phyloP scores from a whole-genome alignment of 2,329 filamentous ascomycete species.

The Ascochyta clinopodiicola region DNA sequence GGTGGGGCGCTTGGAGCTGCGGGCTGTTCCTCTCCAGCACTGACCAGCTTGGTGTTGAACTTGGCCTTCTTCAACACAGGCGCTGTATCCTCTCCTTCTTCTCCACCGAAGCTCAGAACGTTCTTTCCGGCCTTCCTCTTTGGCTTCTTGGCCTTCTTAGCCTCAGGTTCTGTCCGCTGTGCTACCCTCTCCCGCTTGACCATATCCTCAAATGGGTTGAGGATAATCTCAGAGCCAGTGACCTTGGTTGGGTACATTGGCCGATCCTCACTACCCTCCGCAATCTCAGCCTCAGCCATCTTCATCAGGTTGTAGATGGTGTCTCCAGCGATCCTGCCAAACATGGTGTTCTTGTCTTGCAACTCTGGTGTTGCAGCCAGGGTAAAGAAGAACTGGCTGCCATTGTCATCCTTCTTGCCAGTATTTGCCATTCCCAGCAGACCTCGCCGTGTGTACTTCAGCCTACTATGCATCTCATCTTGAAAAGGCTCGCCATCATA shows the following conservation, averaged over 20 bases:
- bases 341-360: slow-evolving; percentile 88
- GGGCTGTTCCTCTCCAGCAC: slow-evolving; percentile 45
- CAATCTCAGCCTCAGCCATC: slow-evolving; percentile 86
- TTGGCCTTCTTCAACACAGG: slow-evolving; percentile 77
- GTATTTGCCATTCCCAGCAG: slow-evolving; percentile 96
- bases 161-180: slow-evolving; percentile 54
- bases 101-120: slow-evolving; percentile 78
- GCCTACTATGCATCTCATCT: slow-evolving; percentile 89
- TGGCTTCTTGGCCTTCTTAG: slow-evolving; percentile 56
- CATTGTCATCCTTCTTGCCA: slow-evolving; percentile 77
- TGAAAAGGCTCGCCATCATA: slow-evolving; percentile 83
- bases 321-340: slow-evolving; percentile 89
- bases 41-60: slow-evolving; percentile 77
- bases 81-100: slow-evolving; percentile 61
- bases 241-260: slow-evolving; percentile 88
- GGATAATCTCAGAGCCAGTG: slow-evolving; percentile 73
- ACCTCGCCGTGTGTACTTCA: slow-evolving; percentile 92
- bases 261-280: slow-evolving; percentile 76
- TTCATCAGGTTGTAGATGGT: slow-evolving; percentile 96
- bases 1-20: slow-evolving; percentile 49
- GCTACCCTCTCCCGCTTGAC: slow-evolving; percentile 69
- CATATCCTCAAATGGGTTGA: slow-evolving; percentile 86
- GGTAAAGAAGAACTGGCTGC: slow-evolving; percentile 97
- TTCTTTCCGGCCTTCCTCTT: slow-evolving; percentile 80
- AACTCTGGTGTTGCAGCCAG: slow-evolving; percentile 82